A percentile compares a stretch with the other conserved stretches of the same genome.
These are phyloP conservation scores for Gonapodya prolifera DNA, from an alignment of 192 early-diverging fungal species.

Conservation along the genomic window DNA sequence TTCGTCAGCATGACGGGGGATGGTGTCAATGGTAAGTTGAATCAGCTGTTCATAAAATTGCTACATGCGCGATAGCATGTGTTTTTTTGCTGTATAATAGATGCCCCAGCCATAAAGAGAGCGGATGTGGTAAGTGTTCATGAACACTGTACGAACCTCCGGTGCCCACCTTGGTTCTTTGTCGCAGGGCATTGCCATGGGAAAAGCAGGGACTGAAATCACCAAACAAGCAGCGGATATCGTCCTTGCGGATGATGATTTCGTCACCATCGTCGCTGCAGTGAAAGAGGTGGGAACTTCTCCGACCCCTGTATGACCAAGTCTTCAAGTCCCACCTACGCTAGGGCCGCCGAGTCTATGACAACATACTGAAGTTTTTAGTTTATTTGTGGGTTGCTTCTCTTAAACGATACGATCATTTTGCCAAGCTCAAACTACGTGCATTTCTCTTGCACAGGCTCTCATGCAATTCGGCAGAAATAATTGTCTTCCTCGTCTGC, in stretches of 20 bases:
- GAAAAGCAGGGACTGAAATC: conserved; percentile 87
- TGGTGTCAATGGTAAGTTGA: conserved; percentile 61
- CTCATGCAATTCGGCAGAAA: background rate
- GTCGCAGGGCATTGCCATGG: conserved; percentile 99
- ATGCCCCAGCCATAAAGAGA: conserved; percentile 90
- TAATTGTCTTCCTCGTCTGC: background rate
- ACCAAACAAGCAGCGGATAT: conserved; percentile 98
- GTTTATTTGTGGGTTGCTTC: conserved; percentile 84
- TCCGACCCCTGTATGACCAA: too few species aligned
- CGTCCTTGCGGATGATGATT: conserved; percentile 89
- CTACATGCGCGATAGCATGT: background rate
- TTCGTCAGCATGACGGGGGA: conserved; percentile 59
- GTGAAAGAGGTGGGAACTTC: conserved; percentile 90
- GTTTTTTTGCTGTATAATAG: conserved; percentile 20
- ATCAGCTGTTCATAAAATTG: conserved; percentile 4
- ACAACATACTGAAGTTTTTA: conserved; percentile 97
- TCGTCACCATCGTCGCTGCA: conserved; percentile 87
- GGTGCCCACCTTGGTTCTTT: too few species aligned
- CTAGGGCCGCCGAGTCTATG: conserved; percentile 90
- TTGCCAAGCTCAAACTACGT: too few species aligned
- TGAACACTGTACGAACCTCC: too few species aligned
- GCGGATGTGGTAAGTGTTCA: too few species aligned
- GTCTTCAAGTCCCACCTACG: too few species aligned
- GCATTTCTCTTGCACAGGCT: too few species aligned
- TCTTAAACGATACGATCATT: too few species aligned